phyloP scores from a whole-genome alignment of 1,139 yeast genomes.

The Blastobotrys aristatus region DNA sequence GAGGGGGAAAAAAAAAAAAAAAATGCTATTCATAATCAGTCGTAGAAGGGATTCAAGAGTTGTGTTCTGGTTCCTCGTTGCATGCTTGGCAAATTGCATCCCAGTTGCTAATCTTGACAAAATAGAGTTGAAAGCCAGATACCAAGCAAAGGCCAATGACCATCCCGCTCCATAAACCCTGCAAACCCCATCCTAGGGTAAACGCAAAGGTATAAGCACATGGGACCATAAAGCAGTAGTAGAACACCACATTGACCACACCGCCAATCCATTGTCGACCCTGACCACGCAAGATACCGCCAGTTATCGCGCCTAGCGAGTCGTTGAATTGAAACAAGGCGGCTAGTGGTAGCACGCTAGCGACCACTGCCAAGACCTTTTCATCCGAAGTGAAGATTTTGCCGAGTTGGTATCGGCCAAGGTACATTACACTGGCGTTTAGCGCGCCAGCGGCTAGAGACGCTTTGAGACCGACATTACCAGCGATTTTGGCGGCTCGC shows the following conservation, averaged over 20 bases:
- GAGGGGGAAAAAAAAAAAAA: not conserved
- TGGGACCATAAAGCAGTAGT: constrained; percentile 70
- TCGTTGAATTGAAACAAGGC: constrained; percentile 74
- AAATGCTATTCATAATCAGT: not conserved
- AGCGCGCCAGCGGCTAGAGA: constrained; percentile 52
- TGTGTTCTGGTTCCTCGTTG: not conserved
- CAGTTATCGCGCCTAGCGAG: constrained; percentile 73
- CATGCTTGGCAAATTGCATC: constrained; percentile 1
- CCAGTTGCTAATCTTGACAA: constrained; percentile 15
- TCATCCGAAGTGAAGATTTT: constrained; percentile 61
- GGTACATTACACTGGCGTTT: constrained; percentile 50
- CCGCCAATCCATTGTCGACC: constrained; percentile 88
- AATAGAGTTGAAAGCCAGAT: constrained; percentile 8
- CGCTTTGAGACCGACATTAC: constrained; percentile 54
- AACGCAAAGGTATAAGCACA: constrained; percentile 63
- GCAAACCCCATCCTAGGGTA: constrained; percentile 45
- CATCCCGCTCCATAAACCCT: constrained; percentile 80
- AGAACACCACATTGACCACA: constrained; percentile 63
- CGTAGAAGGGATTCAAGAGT: no score
- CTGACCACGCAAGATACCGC: constrained; percentile 81
- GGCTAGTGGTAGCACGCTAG: constrained; percentile 62
- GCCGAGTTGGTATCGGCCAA: constrained; percentile 55
- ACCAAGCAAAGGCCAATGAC: constrained; percentile 44
- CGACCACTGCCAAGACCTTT: constrained; percentile 48
- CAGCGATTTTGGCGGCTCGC: constrained; percentile 57